Base-by-base conservation (phyloP, 257 asterid genomes). In the Linaria vulgaris region DNA sequence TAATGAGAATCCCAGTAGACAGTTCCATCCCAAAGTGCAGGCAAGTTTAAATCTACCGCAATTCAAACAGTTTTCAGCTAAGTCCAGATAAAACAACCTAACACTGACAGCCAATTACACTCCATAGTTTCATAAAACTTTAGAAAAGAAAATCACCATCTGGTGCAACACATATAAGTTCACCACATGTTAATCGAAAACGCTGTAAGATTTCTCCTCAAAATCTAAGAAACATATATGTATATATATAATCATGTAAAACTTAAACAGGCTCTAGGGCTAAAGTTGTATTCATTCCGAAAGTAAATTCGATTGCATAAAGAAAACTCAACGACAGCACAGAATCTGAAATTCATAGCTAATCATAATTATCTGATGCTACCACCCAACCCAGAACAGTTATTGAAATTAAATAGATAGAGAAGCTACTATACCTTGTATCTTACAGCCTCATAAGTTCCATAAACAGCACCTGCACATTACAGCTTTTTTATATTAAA, bases 381-480 rank as follows among this genome's bases (percentile, higher is more conserved):
- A n/a, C 23, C 22, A 46, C 6, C 34, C 45, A 50, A 21, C 57
- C 43, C 37, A 45, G 34, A 24, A 5, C 30, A 52, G 3, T 19
- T 15, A 4, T 20, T 20, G 46, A n/a, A 30, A 20, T 2, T 63
- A n/a, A n/a, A n/a, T n/a, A n/a, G n/a, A n/a, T 64, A 13, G 1
- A 6, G 9, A 41, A 56, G 25, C 12, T 49, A 53, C 23, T 24
- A 39, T 59, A 78, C 83, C 79, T 74, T 78, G 77, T 25, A 63
- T 46, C 75, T 74, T 58, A 78, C 21, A 53, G 79, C 79, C 62
- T 78, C 79, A 15, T 70, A 71, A 62, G 83, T 74, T 31, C 79
- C 79, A 44, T 71, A 74, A 24, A 78, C 75, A 53, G 73, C 83
- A 55, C 83, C 83, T 78, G 71, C 69, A 73, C 47, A 31, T 45